phyloP scores from a whole-genome alignment of 2,329 filamentous ascomycete genomes.

The Hypocrella siamensis region DNA sequence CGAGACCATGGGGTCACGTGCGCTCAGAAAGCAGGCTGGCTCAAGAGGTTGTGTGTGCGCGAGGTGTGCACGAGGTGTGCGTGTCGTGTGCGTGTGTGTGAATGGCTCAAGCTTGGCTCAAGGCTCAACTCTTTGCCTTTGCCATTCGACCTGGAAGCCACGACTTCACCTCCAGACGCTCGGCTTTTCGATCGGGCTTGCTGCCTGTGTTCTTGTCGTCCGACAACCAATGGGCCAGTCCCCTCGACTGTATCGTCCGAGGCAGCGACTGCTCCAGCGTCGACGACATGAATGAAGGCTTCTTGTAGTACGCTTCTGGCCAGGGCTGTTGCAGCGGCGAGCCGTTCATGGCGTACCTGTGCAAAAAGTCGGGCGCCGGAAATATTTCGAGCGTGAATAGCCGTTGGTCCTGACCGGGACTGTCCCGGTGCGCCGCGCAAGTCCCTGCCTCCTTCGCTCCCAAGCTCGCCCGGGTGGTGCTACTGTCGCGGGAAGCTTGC shows the following conservation, averaged over 20 bases:
- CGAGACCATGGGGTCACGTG: no score
- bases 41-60: no score
- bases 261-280: conserved; percentile 24
- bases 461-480: background rate
- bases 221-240: conserved; percentile 27
- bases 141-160: conserved; percentile 11
- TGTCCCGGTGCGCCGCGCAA: background rate
- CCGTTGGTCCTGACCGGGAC: conserved; percentile 8
- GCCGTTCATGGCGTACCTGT: conserved; percentile 18
- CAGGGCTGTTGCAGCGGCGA: conserved; percentile 25
- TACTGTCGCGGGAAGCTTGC: conserved; percentile 3
- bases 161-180: conserved; percentile 8
- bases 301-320: conserved; percentile 17
- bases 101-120: no score
- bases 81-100: no score
- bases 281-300: conserved; percentile 18
- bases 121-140: no score
- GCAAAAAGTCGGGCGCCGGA: conserved; percentile 21
- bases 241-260: conserved; percentile 17
- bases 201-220: conserved; percentile 8
- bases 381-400: conserved; percentile 28
- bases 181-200: conserved; percentile 4
- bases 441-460: no score
- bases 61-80: no score
- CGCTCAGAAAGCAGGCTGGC: no score